These are phyloP conservation scores for Hypholoma fasciculare DNA, from an alignment of 768 basidiomycete species.

Conservation along the genomic window DNA sequence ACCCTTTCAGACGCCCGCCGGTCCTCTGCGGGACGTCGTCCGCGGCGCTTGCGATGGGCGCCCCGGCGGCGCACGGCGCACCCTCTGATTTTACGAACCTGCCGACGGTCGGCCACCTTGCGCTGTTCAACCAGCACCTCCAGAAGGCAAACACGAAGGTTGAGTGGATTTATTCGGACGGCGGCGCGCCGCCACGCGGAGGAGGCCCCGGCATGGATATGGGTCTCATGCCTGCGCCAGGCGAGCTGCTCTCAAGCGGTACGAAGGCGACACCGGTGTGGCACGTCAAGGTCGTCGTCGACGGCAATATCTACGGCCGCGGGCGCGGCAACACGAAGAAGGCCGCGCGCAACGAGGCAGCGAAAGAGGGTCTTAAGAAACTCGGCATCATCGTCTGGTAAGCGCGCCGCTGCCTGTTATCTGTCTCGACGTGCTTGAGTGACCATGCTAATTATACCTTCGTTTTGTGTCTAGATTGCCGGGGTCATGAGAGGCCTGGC, in stretches of 20 bases:
- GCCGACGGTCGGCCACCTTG: conserved; percentile 61
- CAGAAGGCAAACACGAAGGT: conserved; percentile 56
- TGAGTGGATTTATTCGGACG: conserved; percentile 71
- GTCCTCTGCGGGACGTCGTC: conserved; percentile 8
- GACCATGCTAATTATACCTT: neutral
- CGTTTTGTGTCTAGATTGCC: neutral
- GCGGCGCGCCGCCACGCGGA: neutral
- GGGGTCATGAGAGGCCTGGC: conserved; percentile 30
- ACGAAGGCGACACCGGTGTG: conserved; percentile 76
- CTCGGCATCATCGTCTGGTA: conserved; percentile 58
- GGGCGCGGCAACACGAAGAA: conserved; percentile 79
- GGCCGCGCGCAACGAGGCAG: conserved; percentile 78
- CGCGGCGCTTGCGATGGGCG: conserved; percentile 10
- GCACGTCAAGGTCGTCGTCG: conserved; percentile 64
- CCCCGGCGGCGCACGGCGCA: conserved; percentile 16
- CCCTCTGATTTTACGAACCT: conserved; percentile 16
- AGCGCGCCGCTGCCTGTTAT: conserved; percentile 13
- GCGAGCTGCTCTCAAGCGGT: conserved; percentile 32
- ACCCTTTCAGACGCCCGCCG: conserved; percentile 14
- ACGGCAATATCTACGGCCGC: conserved; percentile 56
- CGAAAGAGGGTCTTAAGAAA: conserved; percentile 65
- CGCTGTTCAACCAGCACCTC: conserved; percentile 77
- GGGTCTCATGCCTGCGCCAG: neutral
- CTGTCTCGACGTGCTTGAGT: neutral
- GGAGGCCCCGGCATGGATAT: conserved; percentile 1